These are phyloP conservation scores for Austroboletus eburneus DNA, from an alignment of 768 basidiomycete species.

Conservation along the genomic window DNA sequence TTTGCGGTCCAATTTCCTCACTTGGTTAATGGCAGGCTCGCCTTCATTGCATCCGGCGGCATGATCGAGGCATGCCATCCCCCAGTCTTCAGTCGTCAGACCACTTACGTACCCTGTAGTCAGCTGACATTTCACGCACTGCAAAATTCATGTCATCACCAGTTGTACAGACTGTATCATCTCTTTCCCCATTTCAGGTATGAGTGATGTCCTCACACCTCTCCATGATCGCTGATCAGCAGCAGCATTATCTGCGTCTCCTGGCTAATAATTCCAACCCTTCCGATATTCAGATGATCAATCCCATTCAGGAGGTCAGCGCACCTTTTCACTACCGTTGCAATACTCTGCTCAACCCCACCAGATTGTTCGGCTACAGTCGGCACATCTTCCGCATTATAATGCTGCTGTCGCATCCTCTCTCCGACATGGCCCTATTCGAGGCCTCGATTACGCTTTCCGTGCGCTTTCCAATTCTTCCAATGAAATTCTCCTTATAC, in stretches of 20 bases:
- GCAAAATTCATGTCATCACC: slow-evolving; percentile 78
- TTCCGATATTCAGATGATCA: slow-evolving; percentile 14
- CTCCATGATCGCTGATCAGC: background rate
- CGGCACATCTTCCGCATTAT: slow-evolving; percentile 69
- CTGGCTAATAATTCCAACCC: slow-evolving; percentile 37
- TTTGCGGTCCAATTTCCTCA: slow-evolving; percentile 71
- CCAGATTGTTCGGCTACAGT: slow-evolving; percentile 73
- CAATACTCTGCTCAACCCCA: background rate
- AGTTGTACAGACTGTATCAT: slow-evolving; percentile 60
- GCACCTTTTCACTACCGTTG: background rate
- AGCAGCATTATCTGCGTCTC: slow-evolving; percentile 49
- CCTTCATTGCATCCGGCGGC: slow-evolving; percentile 66
- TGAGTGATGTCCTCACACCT: slow-evolving; percentile 15
- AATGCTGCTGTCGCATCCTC: slow-evolving; percentile 76
- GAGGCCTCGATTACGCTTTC: slow-evolving; percentile 56
- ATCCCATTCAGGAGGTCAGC: slow-evolving; percentile 44
- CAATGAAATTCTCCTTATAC: slow-evolving; percentile 57
- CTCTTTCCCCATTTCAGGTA: slow-evolving; percentile 60
- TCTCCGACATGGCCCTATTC: slow-evolving; percentile 66
- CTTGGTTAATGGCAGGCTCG: slow-evolving; percentile 60
- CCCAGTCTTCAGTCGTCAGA: background rate
- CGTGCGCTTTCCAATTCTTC: slow-evolving; percentile 43
- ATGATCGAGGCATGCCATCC: slow-evolving; percentile 51
- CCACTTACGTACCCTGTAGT: slow-evolving; percentile 31
- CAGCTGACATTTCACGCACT: slow-evolving; percentile 65